Conservation (phyloP, 2,329 filamentous ascomycete genomes). For the Cordyceps pruinosa region DNA sequence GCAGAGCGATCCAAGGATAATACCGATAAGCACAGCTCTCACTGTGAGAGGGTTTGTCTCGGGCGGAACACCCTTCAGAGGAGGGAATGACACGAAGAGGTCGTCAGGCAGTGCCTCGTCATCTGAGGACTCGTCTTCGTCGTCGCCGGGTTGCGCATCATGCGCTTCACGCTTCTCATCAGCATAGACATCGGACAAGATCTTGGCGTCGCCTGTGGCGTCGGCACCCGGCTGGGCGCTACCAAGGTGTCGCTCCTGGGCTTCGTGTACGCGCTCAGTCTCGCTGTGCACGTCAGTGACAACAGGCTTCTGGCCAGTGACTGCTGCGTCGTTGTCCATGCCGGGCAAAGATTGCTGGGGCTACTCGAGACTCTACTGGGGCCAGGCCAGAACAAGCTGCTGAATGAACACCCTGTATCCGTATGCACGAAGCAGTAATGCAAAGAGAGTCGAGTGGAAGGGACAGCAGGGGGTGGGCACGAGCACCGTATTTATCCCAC, state of each 20-base stretch:
- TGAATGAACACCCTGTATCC: no score
- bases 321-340: constrained; percentile 5
- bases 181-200: neutral
- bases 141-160: constrained; percentile 3
- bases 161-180: neutral
- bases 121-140: constrained; percentile 26
- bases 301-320: constrained; percentile 5
- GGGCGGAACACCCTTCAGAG: constrained; percentile 30
- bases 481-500: neutral
- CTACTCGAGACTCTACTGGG: neutral
- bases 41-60: constrained; percentile 46
- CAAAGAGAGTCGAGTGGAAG: neutral
- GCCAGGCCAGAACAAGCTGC: neutral
- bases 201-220: neutral
- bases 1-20: constrained; percentile 50
- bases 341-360: neutral
- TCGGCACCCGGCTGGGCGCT: constrained; percentile 16
- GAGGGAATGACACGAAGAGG: constrained; percentile 35
- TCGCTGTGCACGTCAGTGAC: neutral
- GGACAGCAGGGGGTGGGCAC: neutral
- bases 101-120: constrained; percentile 1
- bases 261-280: neutral
- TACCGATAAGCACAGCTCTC: constrained; percentile 48
- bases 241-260: neutral
- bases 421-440: no score